A percentile compares a stretch with the other conserved stretches of the same genome.
Evolutionary conservation across 164 flowering plant genomes (phyloP).

Genomic region (Umbilicus rupestris): DNA sequence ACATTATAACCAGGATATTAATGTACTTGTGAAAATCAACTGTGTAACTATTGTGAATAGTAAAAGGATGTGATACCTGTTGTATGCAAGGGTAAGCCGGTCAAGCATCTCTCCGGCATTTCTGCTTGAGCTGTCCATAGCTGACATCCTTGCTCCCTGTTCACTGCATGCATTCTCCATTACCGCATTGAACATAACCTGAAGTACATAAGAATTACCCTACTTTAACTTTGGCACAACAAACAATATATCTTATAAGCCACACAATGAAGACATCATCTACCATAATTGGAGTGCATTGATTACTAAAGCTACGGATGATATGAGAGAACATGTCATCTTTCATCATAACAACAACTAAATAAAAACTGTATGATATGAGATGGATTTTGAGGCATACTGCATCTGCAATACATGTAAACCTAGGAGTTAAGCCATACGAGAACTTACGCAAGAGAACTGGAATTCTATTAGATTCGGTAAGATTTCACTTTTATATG

Average conservation of each 20-base stretch:
- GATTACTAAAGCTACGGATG: not conserved
- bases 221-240: not conserved
- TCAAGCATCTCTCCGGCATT: slow-evolving; percentile 99
- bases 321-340: not conserved
- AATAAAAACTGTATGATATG: too few relatives aligned
- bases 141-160: slow-evolving; percentile 98
- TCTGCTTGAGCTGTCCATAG: slow-evolving; percentile 98
- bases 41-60: not conserved
- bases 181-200: slow-evolving; percentile 84
- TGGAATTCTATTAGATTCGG: slow-evolving; percentile 90
- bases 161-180: slow-evolving; percentile 98
- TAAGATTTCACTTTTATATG: slow-evolving; percentile 71
- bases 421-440: not conserved
- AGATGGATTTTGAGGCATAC: not conserved
- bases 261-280: not conserved
- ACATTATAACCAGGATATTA: slow-evolving; percentile 13
- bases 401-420: not conserved
- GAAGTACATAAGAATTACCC: slow-evolving; percentile 3
- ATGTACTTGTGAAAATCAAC: not conserved
- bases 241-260: not conserved
- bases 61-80: slow-evolving; percentile 51
- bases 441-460: slow-evolving; percentile 79
- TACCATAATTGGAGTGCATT: not conserved
- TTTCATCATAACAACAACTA: not conserved
- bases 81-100: slow-evolving; percentile 85